A percentile compares a stretch with the other conserved stretches of the same genome.
phyloP scores from a whole-genome alignment of 1,139 yeast species.

The Candida sojae region DNA sequence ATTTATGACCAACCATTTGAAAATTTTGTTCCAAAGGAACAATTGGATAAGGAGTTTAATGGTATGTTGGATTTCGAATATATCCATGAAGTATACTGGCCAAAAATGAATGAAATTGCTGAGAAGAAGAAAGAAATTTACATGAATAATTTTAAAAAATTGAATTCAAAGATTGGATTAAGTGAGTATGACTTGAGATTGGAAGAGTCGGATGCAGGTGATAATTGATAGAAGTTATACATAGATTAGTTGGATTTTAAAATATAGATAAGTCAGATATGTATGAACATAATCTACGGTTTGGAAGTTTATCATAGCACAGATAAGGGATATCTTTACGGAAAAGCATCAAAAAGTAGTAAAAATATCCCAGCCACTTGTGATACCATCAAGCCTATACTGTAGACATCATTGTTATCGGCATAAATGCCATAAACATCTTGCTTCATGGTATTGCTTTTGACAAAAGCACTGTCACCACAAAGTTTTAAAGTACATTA shows the following conservation, averaged over 20 bases:
- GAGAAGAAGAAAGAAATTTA: conserved; percentile 55
- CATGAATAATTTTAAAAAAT: conserved; percentile 59
- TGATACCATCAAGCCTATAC: too few species aligned
- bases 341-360: background rate
- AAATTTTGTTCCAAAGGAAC: conserved; percentile 76
- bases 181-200: conserved; percentile 52
- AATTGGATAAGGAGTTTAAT: conserved; percentile 80
- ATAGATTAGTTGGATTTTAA: too few species aligned
- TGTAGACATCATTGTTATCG: too few species aligned
- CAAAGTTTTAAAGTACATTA: too few species aligned
- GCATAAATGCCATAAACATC: too few species aligned
- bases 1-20: conserved; percentile 88
- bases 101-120: conserved; percentile 60
- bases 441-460: too few species aligned
- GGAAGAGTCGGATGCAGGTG: conserved; percentile 8
- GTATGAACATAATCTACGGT: too few species aligned
- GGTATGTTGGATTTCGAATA: conserved; percentile 85
- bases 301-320: too few species aligned
- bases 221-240: background rate
- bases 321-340: too few species aligned
- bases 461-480: too few species aligned
- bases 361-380: background rate
- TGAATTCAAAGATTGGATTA: conserved; percentile 75
- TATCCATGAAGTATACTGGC: conserved; percentile 81
- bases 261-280: too few species aligned